Percentiles rank a stretch among this genome's conserved stretches.
Evolutionary conservation across 192 early-diverging fungal genomes (phyloP).

Genomic region (Backusella sp.): DNA sequence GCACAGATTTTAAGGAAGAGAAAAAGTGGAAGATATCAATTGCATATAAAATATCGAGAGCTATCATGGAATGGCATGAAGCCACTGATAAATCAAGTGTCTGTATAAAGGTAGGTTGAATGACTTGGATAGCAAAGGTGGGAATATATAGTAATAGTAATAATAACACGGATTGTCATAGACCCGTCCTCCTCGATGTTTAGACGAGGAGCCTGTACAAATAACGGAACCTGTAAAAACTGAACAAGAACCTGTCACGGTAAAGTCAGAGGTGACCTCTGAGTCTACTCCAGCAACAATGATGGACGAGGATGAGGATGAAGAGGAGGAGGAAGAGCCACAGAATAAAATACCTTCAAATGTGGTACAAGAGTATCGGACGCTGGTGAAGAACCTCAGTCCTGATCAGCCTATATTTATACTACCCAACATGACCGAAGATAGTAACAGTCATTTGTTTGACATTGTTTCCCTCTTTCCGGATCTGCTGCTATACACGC

Average conservation of each 20-base stretch:
- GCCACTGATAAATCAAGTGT: conserved; percentile 61
- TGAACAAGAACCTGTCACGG: neutral
- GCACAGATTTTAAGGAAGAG: conserved; percentile 81
- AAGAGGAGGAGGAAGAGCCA: neutral
- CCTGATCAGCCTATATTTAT: conserved; percentile 31
- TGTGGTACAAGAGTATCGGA: conserved; percentile 38
- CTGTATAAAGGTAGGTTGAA: conserved; percentile 55
- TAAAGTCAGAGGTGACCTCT: neutral
- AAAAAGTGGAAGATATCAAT: conserved; percentile 77
- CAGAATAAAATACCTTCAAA: conserved; percentile 42
- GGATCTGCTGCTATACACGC: conserved; percentile 48
- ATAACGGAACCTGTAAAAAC: neutral
- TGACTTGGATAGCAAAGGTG: too few relatives aligned
- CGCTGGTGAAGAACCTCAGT: conserved; percentile 33
- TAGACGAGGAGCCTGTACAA: neutral
- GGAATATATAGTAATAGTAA: too few relatives aligned
- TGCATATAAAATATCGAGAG: conserved; percentile 61
- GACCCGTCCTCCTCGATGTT: neutral
- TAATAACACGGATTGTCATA: neutral
- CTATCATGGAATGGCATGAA: conserved; percentile 76
- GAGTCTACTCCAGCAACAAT: neutral
- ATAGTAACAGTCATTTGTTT: conserved; percentile 18
- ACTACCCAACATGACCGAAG: conserved; percentile 18
- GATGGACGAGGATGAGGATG: neutral
- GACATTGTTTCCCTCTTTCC: conserved; percentile 49